Base-by-base conservation (phyloP, 148 eudicot species). In the Pouteria glomerata region DNA sequence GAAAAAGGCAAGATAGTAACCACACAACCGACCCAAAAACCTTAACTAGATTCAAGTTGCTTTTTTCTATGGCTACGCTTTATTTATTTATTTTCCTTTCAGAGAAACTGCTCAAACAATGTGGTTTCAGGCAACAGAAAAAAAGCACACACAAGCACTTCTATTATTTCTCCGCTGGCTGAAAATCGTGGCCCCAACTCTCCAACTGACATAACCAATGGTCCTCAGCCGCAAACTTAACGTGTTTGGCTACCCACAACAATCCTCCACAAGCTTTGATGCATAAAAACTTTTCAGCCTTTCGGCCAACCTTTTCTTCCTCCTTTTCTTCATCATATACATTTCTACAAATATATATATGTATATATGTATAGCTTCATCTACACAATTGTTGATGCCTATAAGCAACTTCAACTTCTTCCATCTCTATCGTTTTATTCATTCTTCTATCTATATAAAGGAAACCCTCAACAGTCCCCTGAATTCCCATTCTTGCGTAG, bases 321-420 rank as follows among this genome's bases (percentile, higher is more conserved):
- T 15, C 53, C 53, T 48, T 48, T 15, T 48, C 3, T 10, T 3
- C 18, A 6, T 48, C 53, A 15, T 39, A 10, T 4, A 39, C 44
- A 4, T 39, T 10, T 39, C 10, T 10, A 39, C 44, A 10, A 5
- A 39, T 39, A 39, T 18, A 41, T 10, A 19, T 10, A 47, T 55
- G 13, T 5, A 58, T 33, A 14, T 6, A 24, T 11, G 19, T 61
- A 7, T 7, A 61, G 29, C 41, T 59, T 51, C 26, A 21, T 29
- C 72, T 45, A 10, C 56, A 47, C 51, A 53, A 70, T 78, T 74
- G 82, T 80, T 78, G 73, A 71, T 80, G 55, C 77, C 88, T 82
- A 75, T 72, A 84, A 86, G 87, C 70, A 74, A 83, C 82, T 80
- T 80, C 76, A 65, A 30, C 45, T 63, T 64, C 74, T 68, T 45